phyloP scores from a whole-genome alignment of 2,329 filamentous ascomycete species.

The Aspergillus carbonarius region DNA sequence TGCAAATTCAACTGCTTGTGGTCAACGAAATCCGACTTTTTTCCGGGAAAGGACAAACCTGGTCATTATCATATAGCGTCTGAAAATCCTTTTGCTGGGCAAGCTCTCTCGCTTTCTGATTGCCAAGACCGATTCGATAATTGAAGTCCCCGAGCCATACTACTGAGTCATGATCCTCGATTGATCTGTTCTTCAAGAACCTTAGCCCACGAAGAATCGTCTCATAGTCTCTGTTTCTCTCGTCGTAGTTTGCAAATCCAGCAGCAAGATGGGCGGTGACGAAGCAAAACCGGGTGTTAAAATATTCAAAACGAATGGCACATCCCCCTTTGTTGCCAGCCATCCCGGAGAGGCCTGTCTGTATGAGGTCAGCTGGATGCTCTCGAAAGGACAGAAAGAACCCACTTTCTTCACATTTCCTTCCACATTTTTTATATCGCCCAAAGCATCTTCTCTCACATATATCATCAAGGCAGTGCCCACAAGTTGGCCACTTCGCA shows the following conservation, averaged over 20 bases:
- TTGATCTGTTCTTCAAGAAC: conserved; percentile 86
- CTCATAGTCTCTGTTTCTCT: conserved; percentile 87
- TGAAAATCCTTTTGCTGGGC: conserved; percentile 72
- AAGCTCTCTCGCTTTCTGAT: conserved; percentile 73
- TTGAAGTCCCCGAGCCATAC: conserved; percentile 99
- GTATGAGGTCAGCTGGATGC: neutral
- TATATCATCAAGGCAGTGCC: conserved; percentile 92
- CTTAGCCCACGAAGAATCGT: conserved; percentile 84
- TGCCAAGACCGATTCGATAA: conserved; percentile 84
- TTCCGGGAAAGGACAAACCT: conserved; percentile 51
- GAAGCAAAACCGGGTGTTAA: conserved; percentile 88
- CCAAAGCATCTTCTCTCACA: conserved; percentile 73
- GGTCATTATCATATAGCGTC: conserved; percentile 85
- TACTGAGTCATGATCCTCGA: conserved; percentile 87
- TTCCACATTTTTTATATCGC: conserved; percentile 92
- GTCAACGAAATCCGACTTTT: conserved; percentile 14
- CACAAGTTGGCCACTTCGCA: conserved; percentile 90
- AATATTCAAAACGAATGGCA: conserved; percentile 92
- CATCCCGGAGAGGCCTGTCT: conserved; percentile 88
- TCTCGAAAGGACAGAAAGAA: neutral
- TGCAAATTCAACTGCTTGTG: conserved; percentile 74
- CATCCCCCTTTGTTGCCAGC: conserved; percentile 98
- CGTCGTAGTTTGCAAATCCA: conserved; percentile 94
- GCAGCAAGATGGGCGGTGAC: conserved; percentile 96
- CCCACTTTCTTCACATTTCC: conserved; percentile 83